Conservation (phyloP, 257 asterid genomes). For the Leptodermis oblonga region DNA sequence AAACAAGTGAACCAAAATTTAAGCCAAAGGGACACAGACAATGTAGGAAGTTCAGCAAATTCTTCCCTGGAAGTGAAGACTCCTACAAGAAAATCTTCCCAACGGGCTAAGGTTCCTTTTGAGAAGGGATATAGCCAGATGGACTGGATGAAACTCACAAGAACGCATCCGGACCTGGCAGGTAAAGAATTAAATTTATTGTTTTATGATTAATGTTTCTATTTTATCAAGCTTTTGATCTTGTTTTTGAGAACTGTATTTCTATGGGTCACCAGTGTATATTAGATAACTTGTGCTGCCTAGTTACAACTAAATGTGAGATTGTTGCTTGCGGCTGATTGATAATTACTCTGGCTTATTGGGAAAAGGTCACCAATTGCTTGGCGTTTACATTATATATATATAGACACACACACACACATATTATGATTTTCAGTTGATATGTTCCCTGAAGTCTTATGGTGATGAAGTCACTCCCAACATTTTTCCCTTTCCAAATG, state of each 20-base stretch:
- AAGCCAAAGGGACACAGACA: slow-evolving; percentile 23
- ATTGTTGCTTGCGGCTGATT: neutral
- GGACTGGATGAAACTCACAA: slow-evolving; percentile 84
- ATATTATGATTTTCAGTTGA: neutral
- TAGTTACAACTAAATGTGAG: neutral
- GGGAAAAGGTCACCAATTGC: neutral
- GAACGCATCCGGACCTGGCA: slow-evolving; percentile 76
- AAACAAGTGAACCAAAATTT: slow-evolving; percentile 26
- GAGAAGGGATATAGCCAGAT: slow-evolving; percentile 78
- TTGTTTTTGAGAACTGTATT: neutral
- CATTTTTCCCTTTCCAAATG: neutral
- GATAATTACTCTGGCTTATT: neutral
- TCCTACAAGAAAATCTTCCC: slow-evolving; percentile 37
- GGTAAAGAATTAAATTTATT: slow-evolving; percentile 29
- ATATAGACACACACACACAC: neutral
- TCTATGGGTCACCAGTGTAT: neutral
- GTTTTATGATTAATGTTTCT: neutral
- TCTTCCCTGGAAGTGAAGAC: slow-evolving; percentile 29
- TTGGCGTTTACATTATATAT: neutral
- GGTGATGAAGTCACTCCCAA: neutral
- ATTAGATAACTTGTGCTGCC: neutral
- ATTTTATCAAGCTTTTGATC: neutral
- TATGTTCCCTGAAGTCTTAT: neutral
- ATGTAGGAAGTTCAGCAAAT: slow-evolving; percentile 32
- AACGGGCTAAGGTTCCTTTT: slow-evolving; percentile 65